A percentile compares a stretch with the other conserved stretches of the same genome.
phyloP scores from a whole-genome alignment of 441 rosid species.

The Lepidium campestre region DNA sequence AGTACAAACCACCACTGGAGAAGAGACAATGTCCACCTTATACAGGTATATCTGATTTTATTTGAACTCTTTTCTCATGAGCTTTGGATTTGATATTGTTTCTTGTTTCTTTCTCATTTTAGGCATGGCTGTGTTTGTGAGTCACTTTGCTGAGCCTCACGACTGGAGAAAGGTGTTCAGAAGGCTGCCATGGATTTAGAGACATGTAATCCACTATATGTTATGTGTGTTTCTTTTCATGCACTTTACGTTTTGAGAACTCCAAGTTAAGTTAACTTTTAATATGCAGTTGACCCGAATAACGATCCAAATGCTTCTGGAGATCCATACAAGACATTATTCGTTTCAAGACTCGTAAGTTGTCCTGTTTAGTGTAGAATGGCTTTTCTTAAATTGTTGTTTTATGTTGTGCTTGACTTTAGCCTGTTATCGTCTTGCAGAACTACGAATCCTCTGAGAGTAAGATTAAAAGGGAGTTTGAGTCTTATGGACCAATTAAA shows the following conservation, averaged over 20 bases:
- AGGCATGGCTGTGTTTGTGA: constrained; percentile 87
- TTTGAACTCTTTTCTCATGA: neutral
- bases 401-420: constrained; percentile 5
- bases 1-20: constrained; percentile 79
- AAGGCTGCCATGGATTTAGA: constrained; percentile 68
- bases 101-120: neutral
- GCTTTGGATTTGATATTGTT: neutral
- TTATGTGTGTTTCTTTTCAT: neutral
- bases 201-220: constrained; percentile 44
- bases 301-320: constrained; percentile 70
- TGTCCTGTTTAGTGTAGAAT: neutral
- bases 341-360: constrained; percentile 85
- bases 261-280: neutral
- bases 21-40: constrained; percentile 78
- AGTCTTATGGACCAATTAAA: constrained; percentile 90
- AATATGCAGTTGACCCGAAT: constrained; percentile 65
- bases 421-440: constrained; percentile 41
- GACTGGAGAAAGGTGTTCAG: constrained; percentile 76
- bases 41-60: constrained; percentile 29
- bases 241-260: neutral
- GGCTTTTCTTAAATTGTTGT: neutral
- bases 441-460: constrained; percentile 87
- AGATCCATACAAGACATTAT: constrained; percentile 90
- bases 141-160: constrained; percentile 66
- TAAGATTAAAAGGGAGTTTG: constrained; percentile 97